These are phyloP conservation scores for Termitomyces sp. DNA, from an alignment of 768 basidiomycete species.

Conservation along the genomic window DNA sequence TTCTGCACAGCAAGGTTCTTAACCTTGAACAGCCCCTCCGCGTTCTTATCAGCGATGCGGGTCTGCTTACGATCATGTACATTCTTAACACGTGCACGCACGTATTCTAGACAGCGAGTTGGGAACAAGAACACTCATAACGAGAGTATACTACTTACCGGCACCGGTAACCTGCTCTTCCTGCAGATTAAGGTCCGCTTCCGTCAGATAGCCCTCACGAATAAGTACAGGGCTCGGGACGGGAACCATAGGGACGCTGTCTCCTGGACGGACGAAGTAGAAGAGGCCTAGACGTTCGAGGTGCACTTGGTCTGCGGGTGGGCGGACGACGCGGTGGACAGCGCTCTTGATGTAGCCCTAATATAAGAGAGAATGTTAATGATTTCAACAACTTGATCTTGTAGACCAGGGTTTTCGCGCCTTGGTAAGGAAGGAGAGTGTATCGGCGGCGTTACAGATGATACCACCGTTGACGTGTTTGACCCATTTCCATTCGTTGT, in stretches of 20 bases:
- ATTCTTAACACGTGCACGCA: slow-evolving; percentile 11
- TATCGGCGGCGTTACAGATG: slow-evolving; percentile 27
- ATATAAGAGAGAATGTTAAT: background rate
- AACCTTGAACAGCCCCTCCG: slow-evolving; percentile 10
- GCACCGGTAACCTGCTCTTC: background rate
- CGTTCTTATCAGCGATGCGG: background rate
- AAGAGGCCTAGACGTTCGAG: slow-evolving; percentile 43
- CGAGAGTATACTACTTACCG: background rate
- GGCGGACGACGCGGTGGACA: slow-evolving; percentile 48
- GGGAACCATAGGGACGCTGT: slow-evolving; percentile 36
- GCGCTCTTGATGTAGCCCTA: slow-evolving; percentile 46
- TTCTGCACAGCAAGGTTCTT: slow-evolving; percentile 15
- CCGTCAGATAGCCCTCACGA: slow-evolving; percentile 29
- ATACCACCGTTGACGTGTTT: slow-evolving; percentile 31
- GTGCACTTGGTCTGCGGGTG: slow-evolving; percentile 43
- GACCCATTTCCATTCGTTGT: slow-evolving; percentile 34
- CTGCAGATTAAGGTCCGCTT: slow-evolving; percentile 10
- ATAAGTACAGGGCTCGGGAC: slow-evolving; percentile 40
- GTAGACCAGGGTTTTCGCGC: background rate
- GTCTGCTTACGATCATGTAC: slow-evolving; percentile 12
- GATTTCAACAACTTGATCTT: background rate
- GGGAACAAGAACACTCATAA: background rate
- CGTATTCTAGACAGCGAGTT: slow-evolving; percentile 4
- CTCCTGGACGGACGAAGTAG: slow-evolving; percentile 44
- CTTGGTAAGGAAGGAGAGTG: slow-evolving; percentile 37